phyloP scores from a whole-genome alignment of 768 basidiomycete species.

The Mycena chlorophos region DNA sequence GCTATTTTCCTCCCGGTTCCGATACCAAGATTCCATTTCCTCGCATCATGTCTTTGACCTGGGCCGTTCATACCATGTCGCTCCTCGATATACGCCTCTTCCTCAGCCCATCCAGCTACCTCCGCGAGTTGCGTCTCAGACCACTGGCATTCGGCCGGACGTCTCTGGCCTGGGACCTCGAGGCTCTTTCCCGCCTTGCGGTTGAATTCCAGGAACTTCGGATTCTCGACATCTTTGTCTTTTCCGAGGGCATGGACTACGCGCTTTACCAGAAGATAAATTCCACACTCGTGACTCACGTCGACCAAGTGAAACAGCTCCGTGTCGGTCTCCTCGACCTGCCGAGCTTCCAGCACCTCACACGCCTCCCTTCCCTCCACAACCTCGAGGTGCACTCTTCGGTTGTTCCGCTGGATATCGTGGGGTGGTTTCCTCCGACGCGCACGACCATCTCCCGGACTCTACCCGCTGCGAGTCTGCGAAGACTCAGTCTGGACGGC shows the following conservation, averaged over 20 bases:
- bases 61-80: not conserved
- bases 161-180: not conserved
- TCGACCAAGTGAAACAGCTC: not conserved
- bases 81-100: not conserved
- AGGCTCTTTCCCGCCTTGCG: not conserved
- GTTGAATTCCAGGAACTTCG: not conserved
- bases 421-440: not conserved
- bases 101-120: not conserved
- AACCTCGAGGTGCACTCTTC: not conserved
- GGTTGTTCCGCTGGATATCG: not conserved
- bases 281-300: not conserved
- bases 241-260: not conserved
- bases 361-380: not conserved
- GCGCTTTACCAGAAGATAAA: too few species aligned
- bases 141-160: not conserved
- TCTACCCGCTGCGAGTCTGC: too few species aligned
- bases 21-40: not conserved
- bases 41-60: not conserved
- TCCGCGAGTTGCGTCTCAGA: not conserved
- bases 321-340: not conserved
- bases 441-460: not conserved
- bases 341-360: not conserved
- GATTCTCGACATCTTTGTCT: not conserved
- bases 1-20: not conserved
- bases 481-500: too few species aligned